Evolutionary conservation across 148 eudicot genomes (phyloP), one percentile per base, ranked within the genome.

Genomic region (Pouteria glomerata): DNA sequence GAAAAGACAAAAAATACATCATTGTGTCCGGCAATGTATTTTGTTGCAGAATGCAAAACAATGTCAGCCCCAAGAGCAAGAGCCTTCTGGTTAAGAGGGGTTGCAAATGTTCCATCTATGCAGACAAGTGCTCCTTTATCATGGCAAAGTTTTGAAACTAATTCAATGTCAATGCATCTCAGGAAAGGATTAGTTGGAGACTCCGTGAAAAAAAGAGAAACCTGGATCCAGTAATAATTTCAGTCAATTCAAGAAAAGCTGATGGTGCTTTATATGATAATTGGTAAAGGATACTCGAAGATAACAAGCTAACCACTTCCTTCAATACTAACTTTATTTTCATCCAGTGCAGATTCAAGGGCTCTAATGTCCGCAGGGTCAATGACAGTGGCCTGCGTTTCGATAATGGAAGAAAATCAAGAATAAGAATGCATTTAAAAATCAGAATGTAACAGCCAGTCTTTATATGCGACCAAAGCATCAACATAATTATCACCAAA

Each of bases 121-220:
- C 88, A 82, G 69, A 92, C 96, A 78, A 92, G 65, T 51, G 96
- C 90, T 73, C 98, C 98, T 84, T 86, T 92, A 61, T 73, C 75
- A 51, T 88, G 98, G 82, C 98, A 92, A 76, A 92, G 86, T 78
- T 92, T 86, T 4, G 98, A 88, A 66, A 92, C 91, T 80, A 88
- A 71, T 85, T 85, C 78, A 75, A 92, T 92, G 76, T 92, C 97
- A 73, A 92, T 91, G 80, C 96, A 90, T 84, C 98, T 88, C 67
- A 92, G 80, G 77, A 92, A 92, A 69, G 98, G 98, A 75, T 92
- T 92, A 61, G 96, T 92, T 56, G 98, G 98, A 73, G 98, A 92
- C 79, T 92, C 98, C 0, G 98, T 90, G 81, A 90, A 92, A 81
- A 88, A 89, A 62, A 92, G 87, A 70, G 79, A 64, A 39, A 86